phyloP scores from a whole-genome alignment of 2,329 filamentous ascomycete genomes.

The Phyllosticta citriasiana region DNA sequence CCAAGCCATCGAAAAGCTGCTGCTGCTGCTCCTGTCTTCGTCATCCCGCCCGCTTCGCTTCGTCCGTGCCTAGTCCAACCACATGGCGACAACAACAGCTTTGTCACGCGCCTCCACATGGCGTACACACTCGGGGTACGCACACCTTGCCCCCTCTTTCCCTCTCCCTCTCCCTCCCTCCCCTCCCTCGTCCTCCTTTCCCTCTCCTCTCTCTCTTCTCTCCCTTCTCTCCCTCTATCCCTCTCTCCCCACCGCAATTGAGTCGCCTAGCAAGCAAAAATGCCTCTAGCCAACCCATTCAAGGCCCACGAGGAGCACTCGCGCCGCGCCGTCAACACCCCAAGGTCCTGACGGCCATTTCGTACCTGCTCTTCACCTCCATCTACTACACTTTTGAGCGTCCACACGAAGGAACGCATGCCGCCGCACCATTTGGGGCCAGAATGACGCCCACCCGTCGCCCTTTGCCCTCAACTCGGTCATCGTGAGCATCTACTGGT shows the following conservation, averaged over 20 bases:
- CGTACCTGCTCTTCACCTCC: constrained; percentile 62
- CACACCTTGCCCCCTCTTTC: neutral
- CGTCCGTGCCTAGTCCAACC: neutral
- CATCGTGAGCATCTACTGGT: constrained; percentile 67
- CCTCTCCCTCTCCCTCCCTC: neutral
- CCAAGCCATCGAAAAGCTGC: too few relatives aligned
- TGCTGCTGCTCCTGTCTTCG: neutral
- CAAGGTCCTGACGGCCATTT: constrained; percentile 63
- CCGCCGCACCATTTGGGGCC: constrained; percentile 60
- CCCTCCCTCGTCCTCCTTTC: neutral
- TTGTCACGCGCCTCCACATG: constrained; percentile 6
- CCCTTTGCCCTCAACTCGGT: constrained; percentile 65
- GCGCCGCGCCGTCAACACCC: constrained; percentile 52
- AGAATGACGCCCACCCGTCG: constrained; percentile 57
- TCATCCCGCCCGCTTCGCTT: neutral
- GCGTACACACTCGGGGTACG: constrained; percentile 10
- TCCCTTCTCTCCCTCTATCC: neutral
- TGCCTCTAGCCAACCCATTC: constrained; percentile 61
- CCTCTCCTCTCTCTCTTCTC: neutral
- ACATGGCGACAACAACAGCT: constrained; percentile 10
- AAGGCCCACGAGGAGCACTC: constrained; percentile 57
- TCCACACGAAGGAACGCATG: constrained; percentile 49
- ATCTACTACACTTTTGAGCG: constrained; percentile 63
- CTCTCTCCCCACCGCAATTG: neutral
- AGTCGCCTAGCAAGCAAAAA: neutral